Evolutionary conservation across 768 basidiomycete species (phyloP).

Genomic region (Auriscalpium vulgare): DNA sequence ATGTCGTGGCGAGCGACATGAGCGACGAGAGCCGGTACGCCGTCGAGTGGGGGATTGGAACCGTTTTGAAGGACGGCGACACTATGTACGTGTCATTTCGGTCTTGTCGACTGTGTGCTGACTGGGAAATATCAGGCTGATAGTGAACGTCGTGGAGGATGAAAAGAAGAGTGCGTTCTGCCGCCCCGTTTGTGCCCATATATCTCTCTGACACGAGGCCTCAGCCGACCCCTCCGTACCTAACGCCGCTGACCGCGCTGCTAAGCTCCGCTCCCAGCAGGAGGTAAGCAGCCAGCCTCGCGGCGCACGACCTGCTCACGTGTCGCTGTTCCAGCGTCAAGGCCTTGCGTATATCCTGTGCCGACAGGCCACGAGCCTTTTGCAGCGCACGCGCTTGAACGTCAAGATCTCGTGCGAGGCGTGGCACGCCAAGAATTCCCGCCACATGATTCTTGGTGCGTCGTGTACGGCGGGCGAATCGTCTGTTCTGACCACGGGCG

Average conservation of each 20-base stretch:
- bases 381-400: conserved; percentile 86
- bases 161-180: conserved; percentile 68
- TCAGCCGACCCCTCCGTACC: conserved; percentile 63
- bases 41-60: conserved; percentile 97
- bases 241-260: conserved; percentile 63
- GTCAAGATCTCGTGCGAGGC: conserved; percentile 89
- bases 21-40: conserved; percentile 93
- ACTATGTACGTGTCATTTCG: conserved; percentile 47
- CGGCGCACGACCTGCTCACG: neutral
- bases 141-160: conserved; percentile 89
- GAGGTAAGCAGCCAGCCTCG: conserved; percentile 48
- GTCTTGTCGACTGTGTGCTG: neutral
- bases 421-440: conserved; percentile 92
- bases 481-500: neutral
- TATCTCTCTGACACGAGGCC: conserved; percentile 1
- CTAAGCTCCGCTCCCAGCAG: conserved; percentile 83
- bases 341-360: conserved; percentile 80
- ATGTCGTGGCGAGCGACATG: conserved; percentile 90
- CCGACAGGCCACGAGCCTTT: conserved; percentile 79
- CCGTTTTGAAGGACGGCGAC: conserved; percentile 90
- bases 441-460: conserved; percentile 78
- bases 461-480: neutral
- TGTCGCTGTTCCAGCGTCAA: conserved; percentile 54
- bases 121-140: conserved; percentile 39
- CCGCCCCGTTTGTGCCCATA: neutral